Conservation (phyloP, 805 yeast genomes). For the Ogataea siamensis region DNA sequence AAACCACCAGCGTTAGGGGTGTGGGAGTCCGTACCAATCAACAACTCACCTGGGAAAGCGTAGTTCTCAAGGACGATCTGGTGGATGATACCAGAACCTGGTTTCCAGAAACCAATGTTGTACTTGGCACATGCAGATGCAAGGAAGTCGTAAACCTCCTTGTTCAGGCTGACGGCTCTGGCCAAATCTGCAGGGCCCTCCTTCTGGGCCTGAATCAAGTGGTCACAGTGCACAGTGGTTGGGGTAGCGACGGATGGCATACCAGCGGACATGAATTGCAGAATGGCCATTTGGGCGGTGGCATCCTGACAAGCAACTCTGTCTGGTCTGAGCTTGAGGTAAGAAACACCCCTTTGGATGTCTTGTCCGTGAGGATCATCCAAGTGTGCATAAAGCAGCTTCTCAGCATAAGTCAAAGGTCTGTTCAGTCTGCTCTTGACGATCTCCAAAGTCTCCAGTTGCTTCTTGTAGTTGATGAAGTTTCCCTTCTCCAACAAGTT, state of each 20-base stretch:
- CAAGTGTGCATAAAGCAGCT: constrained; percentile 88
- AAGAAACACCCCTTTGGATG: constrained; percentile 76
- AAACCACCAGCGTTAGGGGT: constrained; percentile 99
- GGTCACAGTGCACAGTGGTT: constrained; percentile 96
- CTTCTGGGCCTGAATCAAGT: constrained; percentile 92
- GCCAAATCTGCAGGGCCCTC: constrained; percentile 85
- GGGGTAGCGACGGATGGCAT: constrained; percentile 87
- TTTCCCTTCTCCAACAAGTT: constrained; percentile 72
- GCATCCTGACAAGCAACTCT: constrained; percentile 99
- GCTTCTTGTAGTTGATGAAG: constrained; percentile 88
- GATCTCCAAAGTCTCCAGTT: constrained; percentile 82
- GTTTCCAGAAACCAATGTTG: constrained; percentile 98
- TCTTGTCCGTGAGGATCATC: constrained; percentile 81
- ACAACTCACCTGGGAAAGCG: constrained; percentile 94
- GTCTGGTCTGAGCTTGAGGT: constrained; percentile 92
- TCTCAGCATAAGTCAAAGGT: constrained; percentile 93
- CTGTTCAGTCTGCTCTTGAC: constrained; percentile 67
- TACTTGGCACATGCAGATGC: constrained; percentile 91
- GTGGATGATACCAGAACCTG: constrained; percentile 98
- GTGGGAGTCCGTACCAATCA: constrained; percentile 98
- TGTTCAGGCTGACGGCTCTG: constrained; percentile 78
- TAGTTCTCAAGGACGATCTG: constrained; percentile 97
- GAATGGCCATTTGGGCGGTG: constrained; percentile 98
- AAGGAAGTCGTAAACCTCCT: constrained; percentile 93
- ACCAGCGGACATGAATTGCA: constrained; percentile 98